Base-by-base conservation (phyloP, 306 rosid genomes). In the Trifolium repens region DNA sequence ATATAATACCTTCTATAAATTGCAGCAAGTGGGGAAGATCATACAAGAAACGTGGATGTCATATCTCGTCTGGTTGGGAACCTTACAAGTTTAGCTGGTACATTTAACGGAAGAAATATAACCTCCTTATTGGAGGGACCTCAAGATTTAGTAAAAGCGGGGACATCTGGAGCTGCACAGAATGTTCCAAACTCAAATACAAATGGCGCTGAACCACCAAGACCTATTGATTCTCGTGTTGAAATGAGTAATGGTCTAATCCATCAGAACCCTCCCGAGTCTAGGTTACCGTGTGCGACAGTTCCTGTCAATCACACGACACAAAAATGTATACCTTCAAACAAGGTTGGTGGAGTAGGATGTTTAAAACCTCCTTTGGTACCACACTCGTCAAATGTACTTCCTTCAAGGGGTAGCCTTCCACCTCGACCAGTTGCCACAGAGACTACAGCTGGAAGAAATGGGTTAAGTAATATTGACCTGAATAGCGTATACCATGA, bases 1-100 rank as follows among this genome's bases (percentile, higher is more conserved):
- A 60, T 76, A 77, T 71, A 26, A 13, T 86, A 63, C 73, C 52
- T 75, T 83, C 72, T 81, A 39, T 78, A 67, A 77, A 76, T 71
- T 83, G 88, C 89, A 93, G 98, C 92, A 72, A 88, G 81, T 76
- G 86, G 73, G 53, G 77, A 89, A 24, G 89, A 82, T 77, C 73
- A 79, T 19, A 53, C 72, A 7, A 87, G 82, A 81, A 91, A 87
- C 77, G 86, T 79, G 80, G 93, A 89, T 84, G 81, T 89, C 63
- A 82, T 91, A 6, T 84, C 93, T 74, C 93, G 85, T 87, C 87
- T 91, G 69, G 79, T 91, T 69, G 84, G 77, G 81, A 91, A 77
- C 85, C 84, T 93, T 68, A 90, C 89, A 61, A 82, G 77, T 80
- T 39, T 84, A 62, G 67, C 88, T 67, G 94, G 89, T 80, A 81